Evolutionary conservation across 768 basidiomycete species (phyloP).

Genomic region (Gloeostereum incarnatum): DNA sequence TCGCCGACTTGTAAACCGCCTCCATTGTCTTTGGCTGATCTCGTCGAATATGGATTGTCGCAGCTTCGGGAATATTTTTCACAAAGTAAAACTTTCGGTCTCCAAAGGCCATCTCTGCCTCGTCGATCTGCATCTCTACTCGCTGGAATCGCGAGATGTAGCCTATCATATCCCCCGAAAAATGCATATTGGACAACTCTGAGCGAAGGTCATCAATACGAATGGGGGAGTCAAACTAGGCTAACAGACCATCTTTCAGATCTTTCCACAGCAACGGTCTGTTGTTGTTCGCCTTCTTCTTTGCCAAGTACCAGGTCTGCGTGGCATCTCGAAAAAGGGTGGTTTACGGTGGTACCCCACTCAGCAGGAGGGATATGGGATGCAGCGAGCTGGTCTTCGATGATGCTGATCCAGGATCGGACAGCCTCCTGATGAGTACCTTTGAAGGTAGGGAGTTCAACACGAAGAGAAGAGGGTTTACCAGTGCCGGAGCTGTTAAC

Average conservation of each 20-base stretch:
- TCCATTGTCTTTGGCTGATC: conserved; percentile 3
- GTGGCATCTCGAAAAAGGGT: conserved; percentile 5
- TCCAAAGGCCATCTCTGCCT: conserved; percentile 5
- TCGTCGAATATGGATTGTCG: conserved; percentile 2
- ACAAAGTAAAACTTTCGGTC: conserved; percentile 5
- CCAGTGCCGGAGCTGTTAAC: too few relatives aligned
- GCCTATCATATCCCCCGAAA: neutral
- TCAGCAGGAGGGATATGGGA: neutral
- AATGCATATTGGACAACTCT: neutral
- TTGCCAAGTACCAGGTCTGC: conserved; percentile 5
- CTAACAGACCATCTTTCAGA: conserved; percentile 3
- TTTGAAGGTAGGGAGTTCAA: conserved; percentile 4
- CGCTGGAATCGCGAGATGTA: conserved; percentile 6
- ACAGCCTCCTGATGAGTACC: conserved; percentile 4
- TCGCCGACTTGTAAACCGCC: conserved; percentile 8
- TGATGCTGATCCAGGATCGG: conserved; percentile 2
- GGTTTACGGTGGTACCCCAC: conserved; percentile 3
- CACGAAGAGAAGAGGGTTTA: conserved; percentile 2
- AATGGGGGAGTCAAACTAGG: conserved; percentile 4
- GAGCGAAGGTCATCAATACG: conserved; percentile 6
- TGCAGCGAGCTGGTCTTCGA: conserved; percentile 7
- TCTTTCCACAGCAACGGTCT: neutral
- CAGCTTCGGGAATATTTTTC: neutral
- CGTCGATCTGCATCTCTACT: conserved; percentile 7
- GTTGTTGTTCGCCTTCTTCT: conserved; percentile 2